Percentiles rank a stretch among this genome's conserved stretches.
Evolutionary conservation across 164 flowering plant species (phyloP).

Genomic region (Protea cynaroides): DNA sequence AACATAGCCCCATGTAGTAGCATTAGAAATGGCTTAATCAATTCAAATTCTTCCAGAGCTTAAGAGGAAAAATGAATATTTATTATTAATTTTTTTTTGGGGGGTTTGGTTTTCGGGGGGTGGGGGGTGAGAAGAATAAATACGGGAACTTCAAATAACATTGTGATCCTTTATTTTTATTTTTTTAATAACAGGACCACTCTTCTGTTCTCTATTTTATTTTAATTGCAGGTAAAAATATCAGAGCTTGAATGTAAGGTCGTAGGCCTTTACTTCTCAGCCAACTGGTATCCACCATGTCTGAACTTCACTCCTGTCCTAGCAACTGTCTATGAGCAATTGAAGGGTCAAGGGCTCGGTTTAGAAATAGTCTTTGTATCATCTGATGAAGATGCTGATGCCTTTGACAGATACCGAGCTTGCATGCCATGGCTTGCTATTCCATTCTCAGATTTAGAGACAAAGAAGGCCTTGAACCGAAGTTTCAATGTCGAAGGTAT

Average conservation of each 20-base stretch:
- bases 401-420: constrained; percentile 38
- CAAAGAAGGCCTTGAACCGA: constrained; percentile 36
- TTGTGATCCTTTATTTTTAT: too few species aligned
- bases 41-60: too few species aligned
- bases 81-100: too few species aligned
- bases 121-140: too few species aligned
- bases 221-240: constrained; percentile 38
- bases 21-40: too few species aligned
- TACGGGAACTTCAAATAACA: too few species aligned
- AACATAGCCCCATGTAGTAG: too few species aligned
- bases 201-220: not conserved
- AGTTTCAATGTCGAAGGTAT: constrained; percentile 49
- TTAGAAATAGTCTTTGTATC: constrained; percentile 63
- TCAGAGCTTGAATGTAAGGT: constrained; percentile 50
- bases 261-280: constrained; percentile 60
- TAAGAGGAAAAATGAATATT: too few species aligned
- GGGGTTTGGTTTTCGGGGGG: too few species aligned
- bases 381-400: constrained; percentile 47
- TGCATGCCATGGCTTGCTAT: constrained; percentile 68
- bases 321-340: constrained; percentile 30
- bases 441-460: constrained; percentile 56
- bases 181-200: too few species aligned
- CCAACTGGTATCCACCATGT: constrained; percentile 63
- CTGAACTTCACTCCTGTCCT: constrained; percentile 34
- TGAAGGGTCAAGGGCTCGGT: constrained; percentile 21